These are phyloP conservation scores for Wallacemonas collosoma DNA, from an alignment of 208 protist species.

Conservation along the genomic window DNA sequence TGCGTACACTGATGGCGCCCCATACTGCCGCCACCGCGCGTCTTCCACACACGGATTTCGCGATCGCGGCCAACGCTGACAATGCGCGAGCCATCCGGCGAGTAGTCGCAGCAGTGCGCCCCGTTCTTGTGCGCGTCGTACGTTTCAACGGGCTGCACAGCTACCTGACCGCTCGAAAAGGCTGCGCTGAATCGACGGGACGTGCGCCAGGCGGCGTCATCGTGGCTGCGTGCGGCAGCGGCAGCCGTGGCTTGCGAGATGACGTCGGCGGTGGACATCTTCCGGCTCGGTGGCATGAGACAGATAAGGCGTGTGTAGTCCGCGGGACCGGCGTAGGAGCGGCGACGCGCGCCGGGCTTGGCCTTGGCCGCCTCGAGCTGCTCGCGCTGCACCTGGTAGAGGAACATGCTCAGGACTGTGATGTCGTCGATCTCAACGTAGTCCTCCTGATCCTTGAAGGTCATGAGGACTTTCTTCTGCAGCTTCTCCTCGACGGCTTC, in stretches of 20 bases:
- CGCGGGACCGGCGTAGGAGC: constrained; percentile 1
- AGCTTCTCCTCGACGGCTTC: constrained; percentile 7
- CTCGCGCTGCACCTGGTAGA: constrained; percentile 12
- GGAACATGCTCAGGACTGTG: constrained; percentile 8
- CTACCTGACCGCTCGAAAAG: constrained; percentile 3
- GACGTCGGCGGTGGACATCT: background rate
- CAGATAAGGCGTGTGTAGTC: constrained; percentile 11
- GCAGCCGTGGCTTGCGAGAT: background rate
- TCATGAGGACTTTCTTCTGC: constrained; percentile 9
- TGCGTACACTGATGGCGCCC: background rate
- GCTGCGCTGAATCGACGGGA: background rate
- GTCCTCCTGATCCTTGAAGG: constrained; percentile 13
- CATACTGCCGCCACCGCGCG: constrained; percentile 2
- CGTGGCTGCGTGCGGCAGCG: background rate
- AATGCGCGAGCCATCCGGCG: constrained; percentile 17
- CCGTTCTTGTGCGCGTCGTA: constrained; percentile 26
- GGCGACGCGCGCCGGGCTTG: background rate
- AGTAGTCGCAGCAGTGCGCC: constrained; percentile 20
- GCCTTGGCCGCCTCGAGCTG: constrained; percentile 6
- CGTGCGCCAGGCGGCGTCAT: constrained; percentile 1
- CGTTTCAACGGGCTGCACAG: constrained; percentile 14
- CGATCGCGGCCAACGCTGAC: constrained; percentile 16
- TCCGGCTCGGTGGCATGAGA: background rate
- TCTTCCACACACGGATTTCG: constrained; percentile 15
- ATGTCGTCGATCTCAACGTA: constrained; percentile 7